phyloP scores from a whole-genome alignment of 176 grass and related monocot species.

The Areca catechu region DNA sequence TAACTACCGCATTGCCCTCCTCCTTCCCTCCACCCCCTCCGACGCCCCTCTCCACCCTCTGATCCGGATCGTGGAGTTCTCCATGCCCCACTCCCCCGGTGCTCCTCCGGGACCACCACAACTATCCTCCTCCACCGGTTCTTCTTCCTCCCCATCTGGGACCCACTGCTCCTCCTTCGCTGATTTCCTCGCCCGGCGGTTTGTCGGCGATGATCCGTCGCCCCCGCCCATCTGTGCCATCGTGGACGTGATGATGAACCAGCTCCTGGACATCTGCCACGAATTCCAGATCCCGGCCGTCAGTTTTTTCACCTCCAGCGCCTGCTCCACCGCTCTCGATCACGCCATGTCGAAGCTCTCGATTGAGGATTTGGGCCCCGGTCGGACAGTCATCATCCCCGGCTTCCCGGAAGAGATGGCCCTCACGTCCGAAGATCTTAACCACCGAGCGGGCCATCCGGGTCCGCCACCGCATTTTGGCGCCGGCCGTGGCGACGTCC shows the following conservation, averaged over 20 bases:
- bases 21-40: too few species aligned
- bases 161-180: background rate
- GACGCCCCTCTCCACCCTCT: too few species aligned
- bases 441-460: background rate
- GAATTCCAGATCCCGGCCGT: conserved; percentile 9
- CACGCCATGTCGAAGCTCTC: conserved; percentile 7
- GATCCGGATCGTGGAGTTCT: too few species aligned
- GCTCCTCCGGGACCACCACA: too few species aligned
- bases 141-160: too few species aligned
- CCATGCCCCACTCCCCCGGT: too few species aligned
- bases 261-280: conserved; percentile 14
- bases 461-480: too few species aligned
- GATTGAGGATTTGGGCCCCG: background rate
- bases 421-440: conserved; percentile 16
- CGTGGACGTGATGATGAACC: conserved; percentile 25
- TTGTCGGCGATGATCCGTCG: background rate
- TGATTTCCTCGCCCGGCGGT: conserved; percentile 11
- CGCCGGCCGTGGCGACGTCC: too few species aligned
- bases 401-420: conserved; percentile 30
- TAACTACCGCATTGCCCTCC: too few species aligned
- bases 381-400: background rate
- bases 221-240: conserved; percentile 25
- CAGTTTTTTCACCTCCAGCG: conserved; percentile 33
- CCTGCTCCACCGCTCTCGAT: conserved; percentile 28
- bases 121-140: too few species aligned